phyloP scores from a whole-genome alignment of 176 grass and related monocot genomes.

The Aegilops umbellulata region DNA sequence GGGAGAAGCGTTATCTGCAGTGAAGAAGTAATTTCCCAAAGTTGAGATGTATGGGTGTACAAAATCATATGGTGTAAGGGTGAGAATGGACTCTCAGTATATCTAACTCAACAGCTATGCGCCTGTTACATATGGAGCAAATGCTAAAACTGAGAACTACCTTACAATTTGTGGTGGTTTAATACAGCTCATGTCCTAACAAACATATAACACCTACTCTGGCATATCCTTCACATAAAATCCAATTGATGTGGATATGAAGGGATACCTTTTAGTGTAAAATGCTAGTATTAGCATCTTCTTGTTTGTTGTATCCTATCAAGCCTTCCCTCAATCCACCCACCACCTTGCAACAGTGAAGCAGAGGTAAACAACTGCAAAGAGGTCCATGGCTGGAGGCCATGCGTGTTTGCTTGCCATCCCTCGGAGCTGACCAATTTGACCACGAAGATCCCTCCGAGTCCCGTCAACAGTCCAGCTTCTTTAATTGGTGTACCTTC shows the following conservation, averaged over 20 bases:
- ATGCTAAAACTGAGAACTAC: not conserved
- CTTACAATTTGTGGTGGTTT: too few species aligned
- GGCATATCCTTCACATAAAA: too few species aligned
- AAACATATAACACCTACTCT: not conserved
- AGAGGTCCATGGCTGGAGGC: slow-evolving; percentile 43
- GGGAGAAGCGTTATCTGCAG: not conserved
- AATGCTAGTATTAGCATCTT: not conserved
- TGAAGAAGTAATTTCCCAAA: not conserved
- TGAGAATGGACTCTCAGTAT: not conserved
- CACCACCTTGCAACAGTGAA: slow-evolving; percentile 40
- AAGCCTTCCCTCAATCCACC: slow-evolving; percentile 44
- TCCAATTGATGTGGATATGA: not conserved
- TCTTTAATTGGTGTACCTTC: slow-evolving; percentile 52
- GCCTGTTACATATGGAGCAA: not conserved
- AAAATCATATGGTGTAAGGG: not conserved
- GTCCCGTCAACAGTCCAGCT: slow-evolving; percentile 39
- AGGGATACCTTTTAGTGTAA: not conserved
- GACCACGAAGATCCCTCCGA: slow-evolving; percentile 43
- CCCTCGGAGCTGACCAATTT: slow-evolving; percentile 67
- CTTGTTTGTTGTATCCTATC: not conserved
- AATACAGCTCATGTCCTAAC: not conserved
- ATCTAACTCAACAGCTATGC: not conserved
- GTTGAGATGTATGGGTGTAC: not conserved
- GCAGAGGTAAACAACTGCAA: slow-evolving; percentile 22
- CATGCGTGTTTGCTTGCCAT: slow-evolving; percentile 37